Percentiles rank a stretch among this genome's conserved stretches.
Conservation (phyloP, 2,329 filamentous ascomycete species). For the Clarireedia monteithiana region DNA sequence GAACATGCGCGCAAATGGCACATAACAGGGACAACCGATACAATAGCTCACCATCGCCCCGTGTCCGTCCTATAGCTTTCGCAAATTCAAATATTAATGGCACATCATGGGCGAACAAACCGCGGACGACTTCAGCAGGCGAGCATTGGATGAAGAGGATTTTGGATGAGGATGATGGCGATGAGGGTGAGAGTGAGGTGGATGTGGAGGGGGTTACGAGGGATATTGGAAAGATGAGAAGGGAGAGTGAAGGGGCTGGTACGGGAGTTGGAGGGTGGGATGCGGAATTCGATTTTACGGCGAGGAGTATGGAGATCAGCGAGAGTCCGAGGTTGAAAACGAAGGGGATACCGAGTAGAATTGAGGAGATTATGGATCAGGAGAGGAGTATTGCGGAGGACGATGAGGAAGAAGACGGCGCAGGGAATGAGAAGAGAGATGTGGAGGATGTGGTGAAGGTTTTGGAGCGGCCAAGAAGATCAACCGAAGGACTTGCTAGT, state of each 20-base stretch:
- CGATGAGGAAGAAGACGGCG: not conserved
- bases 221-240: conserved; percentile 7
- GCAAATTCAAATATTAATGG: not conserved
- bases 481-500: not conserved
- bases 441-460: not conserved
- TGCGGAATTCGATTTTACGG: conserved; percentile 26
- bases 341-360: conserved; percentile 11
- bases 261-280: conserved; percentile 19
- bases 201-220: conserved; percentile 7
- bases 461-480: not conserved
- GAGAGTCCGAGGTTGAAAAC: conserved; percentile 13
- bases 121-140: not conserved
- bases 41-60: conserved; percentile 8
- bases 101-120: not conserved
- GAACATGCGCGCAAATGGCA: conserved; percentile 9
- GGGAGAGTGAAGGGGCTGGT: conserved; percentile 11
- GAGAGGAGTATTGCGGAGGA: conserved; percentile 14
- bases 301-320: conserved; percentile 19
- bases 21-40: conserved; percentile 5
- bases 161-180: not conserved
- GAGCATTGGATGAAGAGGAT: conserved; percentile 4
- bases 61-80: not conserved
- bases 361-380: conserved; percentile 21
- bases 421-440: not conserved
- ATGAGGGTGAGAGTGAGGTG: not conserved